Conservation (phyloP, 2,329 filamentous ascomycete genomes). For the Aureobasidium pullulans region DNA sequence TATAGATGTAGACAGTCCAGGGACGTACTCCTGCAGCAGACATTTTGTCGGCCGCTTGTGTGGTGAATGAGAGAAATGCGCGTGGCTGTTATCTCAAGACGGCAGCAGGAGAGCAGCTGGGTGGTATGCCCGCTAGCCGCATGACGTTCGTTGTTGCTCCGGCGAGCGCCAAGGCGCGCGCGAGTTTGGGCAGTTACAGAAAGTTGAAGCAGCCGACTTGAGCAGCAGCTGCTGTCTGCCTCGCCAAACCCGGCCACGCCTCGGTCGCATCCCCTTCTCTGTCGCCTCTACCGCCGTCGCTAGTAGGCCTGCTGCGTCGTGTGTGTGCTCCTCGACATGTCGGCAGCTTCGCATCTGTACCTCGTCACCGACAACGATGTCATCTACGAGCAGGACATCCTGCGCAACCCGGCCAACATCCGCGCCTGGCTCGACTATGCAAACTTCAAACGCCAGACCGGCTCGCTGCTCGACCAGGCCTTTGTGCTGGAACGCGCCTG, state of each 20-base stretch:
- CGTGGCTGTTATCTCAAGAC: not conserved
- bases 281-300: constrained; percentile 3
- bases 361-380: constrained; percentile 75
- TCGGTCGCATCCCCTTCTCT: not conserved
- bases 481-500: constrained; percentile 87
- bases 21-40: constrained; percentile 33
- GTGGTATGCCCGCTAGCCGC: not conserved
- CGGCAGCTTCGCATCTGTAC: constrained; percentile 27
- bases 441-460: constrained; percentile 82
- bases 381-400: constrained; percentile 91
- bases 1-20: not conserved
- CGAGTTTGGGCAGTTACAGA: not conserved
- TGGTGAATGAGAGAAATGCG: not conserved
- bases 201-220: not conserved
- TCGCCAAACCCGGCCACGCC: not conserved
- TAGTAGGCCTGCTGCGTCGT: not conserved
- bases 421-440: constrained; percentile 96
- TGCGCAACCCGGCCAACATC: constrained; percentile 74
- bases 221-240: not conserved
- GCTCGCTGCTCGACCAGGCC: constrained; percentile 76
- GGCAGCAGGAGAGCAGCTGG: not conserved
- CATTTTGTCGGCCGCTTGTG: constrained; percentile 24
- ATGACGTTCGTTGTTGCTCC: constrained; percentile 7
- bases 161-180: constrained; percentile 8
- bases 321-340: constrained; percentile 17